These are phyloP conservation scores for Fagopyrum esculentum DNA, from an alignment of 148 eudicot genomes.

Conservation along the genomic window DNA sequence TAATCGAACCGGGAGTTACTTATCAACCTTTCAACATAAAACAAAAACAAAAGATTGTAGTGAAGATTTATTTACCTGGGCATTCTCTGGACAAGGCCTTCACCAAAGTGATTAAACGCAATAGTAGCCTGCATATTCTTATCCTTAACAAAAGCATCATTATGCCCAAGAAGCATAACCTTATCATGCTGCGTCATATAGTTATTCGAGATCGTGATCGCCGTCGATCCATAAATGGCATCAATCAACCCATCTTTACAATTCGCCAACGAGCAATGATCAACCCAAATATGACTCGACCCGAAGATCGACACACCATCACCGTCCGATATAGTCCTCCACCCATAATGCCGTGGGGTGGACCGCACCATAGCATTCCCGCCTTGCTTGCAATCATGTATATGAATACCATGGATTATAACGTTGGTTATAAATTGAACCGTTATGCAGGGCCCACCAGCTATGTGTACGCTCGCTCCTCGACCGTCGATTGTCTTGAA, in stretches of 20 bases:
- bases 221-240: constrained; percentile 64
- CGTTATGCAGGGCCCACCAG: constrained; percentile 70
- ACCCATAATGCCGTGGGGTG: constrained; percentile 57
- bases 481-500: constrained; percentile 81
- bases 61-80: constrained; percentile 41
- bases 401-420: constrained; percentile 59
- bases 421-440: constrained; percentile 56
- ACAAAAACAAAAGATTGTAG: no score
- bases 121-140: constrained; percentile 72
- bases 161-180: constrained; percentile 74
- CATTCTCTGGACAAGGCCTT: constrained; percentile 84
- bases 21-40: no score
- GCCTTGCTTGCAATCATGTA: constrained; percentile 64
- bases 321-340: constrained; percentile 70
- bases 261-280: constrained; percentile 64
- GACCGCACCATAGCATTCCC: constrained; percentile 64
- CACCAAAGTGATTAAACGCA: constrained; percentile 81
- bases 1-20: no score
- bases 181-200: constrained; percentile 76
- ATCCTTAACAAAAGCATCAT: constrained; percentile 45
- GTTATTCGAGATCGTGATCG: constrained; percentile 69
- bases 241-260: constrained; percentile 66
- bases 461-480: constrained; percentile 69
- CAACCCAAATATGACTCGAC: constrained; percentile 70
- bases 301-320: constrained; percentile 73